Base-by-base conservation (phyloP, 2,329 filamentous ascomycete species). In the Pyricularia grisea region DNA sequence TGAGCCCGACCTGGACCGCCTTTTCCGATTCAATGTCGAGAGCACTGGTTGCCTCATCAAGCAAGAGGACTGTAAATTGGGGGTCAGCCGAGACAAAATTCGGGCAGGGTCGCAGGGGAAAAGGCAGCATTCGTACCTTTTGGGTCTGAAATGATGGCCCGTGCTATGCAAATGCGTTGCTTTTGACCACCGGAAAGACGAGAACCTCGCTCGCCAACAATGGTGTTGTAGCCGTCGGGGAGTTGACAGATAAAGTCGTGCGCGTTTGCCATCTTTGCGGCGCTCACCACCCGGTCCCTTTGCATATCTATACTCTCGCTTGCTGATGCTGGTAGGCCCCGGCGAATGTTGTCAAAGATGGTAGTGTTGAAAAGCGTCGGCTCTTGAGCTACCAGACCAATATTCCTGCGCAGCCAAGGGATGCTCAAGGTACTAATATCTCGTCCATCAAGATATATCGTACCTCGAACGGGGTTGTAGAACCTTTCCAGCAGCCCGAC, bases 401-500 rank as follows among this genome's bases (percentile, higher is more conserved):
- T 93, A 74, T 98, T 93, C 76, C 94, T 92, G 70, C 95, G 90
- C 71, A 98, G 82, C 94, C 94, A 98, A 67, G 88, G 88, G 50
- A 98, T 84, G 75, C 98, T 98, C 67, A 98, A 82, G 0, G 84
- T 90, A 74, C 87, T 87, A 69, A 97, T 89, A 76, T 97, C 91
- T 73, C 90, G 88, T 10, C 92, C 94, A 76, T 98, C 95, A 12
- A 99, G 82, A 70, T 90, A 85, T 0, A 98, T 88, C 25, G 85
- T 80, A 27, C 95, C 95, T 33, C 86, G 86, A 50, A 97, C 92
- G 0, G 94, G 94, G 70, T 94, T 88, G 77, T 99, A 99, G 78
- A 98, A 98, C 23, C 95, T 80, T 99, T 99, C 66, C 95, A 95
- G 58, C 92, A 96, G 12, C 95, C 95, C 12, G 95, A 98, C 0